Conservation (phyloP, 164 flowering plant genomes). For the Houttuynia cordata region DNA sequence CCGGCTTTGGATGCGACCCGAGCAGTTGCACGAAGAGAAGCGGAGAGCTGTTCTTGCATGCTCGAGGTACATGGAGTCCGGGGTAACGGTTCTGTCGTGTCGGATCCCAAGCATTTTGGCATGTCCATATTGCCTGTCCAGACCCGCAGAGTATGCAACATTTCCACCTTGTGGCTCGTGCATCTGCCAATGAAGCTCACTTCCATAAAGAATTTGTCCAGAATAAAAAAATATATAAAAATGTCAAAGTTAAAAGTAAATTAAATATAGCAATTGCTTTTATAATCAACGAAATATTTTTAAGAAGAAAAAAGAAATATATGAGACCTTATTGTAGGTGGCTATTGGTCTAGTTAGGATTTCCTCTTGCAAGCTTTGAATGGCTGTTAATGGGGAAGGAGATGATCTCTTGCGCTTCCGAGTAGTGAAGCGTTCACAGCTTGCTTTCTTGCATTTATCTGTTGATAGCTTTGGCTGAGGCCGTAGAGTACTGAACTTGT, state of each 20-base stretch:
- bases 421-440: constrained; percentile 17
- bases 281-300: too few species aligned
- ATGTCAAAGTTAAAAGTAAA: too few species aligned
- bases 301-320: not conserved
- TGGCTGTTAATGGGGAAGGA: not conserved
- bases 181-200: too few species aligned
- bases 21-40: not conserved
- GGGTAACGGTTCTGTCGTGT: constrained; percentile 6
- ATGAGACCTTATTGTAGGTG: not conserved
- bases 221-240: too few species aligned
- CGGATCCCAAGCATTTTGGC: constrained; percentile 9
- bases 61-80: constrained; percentile 33
- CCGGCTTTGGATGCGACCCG: constrained; percentile 8
- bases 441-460: constrained; percentile 18
- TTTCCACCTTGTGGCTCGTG: too few species aligned
- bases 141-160: not conserved
- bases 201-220: too few species aligned
- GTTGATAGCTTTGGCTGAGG: not conserved
- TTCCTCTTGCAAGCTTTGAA: not conserved
- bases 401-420: constrained; percentile 9
- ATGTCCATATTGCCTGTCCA: not conserved
- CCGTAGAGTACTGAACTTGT: not conserved
- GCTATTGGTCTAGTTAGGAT: not conserved
- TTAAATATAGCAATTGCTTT: too few species aligned
- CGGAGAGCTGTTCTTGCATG: too few species aligned